Percentiles rank a stretch among this genome's conserved stretches.
These are phyloP conservation scores for Pontederia paniculata DNA, from an alignment of 176 grass and related monocot species.

Conservation along the genomic window DNA sequence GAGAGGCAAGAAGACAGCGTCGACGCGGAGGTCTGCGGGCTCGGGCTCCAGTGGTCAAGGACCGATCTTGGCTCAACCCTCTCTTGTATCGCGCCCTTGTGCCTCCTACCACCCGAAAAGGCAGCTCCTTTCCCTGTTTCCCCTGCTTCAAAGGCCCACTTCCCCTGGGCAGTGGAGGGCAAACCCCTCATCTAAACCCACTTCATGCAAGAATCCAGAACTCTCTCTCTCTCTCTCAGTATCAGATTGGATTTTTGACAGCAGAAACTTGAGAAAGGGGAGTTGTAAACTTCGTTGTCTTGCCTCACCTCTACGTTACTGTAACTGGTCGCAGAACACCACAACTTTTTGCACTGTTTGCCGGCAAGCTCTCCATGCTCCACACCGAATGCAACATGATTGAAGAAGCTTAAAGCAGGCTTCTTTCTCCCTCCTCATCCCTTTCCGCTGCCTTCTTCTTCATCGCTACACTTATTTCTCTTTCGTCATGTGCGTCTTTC, in stretches of 20 bases:
- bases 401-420: too few relatives aligned
- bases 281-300: background rate
- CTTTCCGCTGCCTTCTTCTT: too few relatives aligned
- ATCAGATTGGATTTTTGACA: background rate
- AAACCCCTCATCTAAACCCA: constrained; percentile 83
- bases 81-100: constrained; percentile 16
- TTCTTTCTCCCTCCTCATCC: too few relatives aligned
- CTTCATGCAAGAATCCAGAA: constrained; percentile 40
- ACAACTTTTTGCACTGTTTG: too few relatives aligned
- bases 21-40: constrained; percentile 47
- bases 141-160: constrained; percentile 23
- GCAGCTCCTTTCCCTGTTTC: background rate
- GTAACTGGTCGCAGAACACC: too few relatives aligned
- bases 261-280: background rate
- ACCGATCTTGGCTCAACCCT: constrained; percentile 72
- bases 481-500: too few relatives aligned
- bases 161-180: constrained; percentile 49
- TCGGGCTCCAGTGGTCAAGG: constrained; percentile 83
- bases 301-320: too few relatives aligned
- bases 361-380: too few relatives aligned
- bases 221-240: constrained; percentile 2
- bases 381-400: too few relatives aligned
- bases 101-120: constrained; percentile 19
- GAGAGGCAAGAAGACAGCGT: constrained; percentile 86
- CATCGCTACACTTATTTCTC: too few relatives aligned